phyloP scores from a whole-genome alignment of 192 early-diverging fungal genomes.

The Coemansia erecta region DNA sequence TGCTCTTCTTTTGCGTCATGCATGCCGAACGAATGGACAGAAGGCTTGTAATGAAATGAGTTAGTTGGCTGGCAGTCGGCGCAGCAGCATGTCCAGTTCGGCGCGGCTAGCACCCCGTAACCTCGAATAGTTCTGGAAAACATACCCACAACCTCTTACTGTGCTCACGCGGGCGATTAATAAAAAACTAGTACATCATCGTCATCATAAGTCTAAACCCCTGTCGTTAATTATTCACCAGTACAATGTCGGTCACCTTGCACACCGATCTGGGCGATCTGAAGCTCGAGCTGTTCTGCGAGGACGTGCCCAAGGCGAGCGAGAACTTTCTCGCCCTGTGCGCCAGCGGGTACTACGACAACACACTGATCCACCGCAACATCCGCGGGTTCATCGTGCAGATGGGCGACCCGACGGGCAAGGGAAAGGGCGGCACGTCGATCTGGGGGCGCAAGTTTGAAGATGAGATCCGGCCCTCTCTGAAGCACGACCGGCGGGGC shows the following conservation, averaged over 20 bases:
- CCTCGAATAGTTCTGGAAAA: no score
- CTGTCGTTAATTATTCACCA: no score
- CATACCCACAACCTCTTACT: no score
- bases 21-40: no score
- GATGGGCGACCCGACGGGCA: conserved; percentile 86
- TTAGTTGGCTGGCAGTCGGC: no score
- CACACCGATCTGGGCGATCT: conserved; percentile 93
- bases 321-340: conserved; percentile 98
- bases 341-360: conserved; percentile 90
- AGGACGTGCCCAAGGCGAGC: conserved; percentile 74
- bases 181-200: no score
- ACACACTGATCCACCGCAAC: conserved; percentile 79
- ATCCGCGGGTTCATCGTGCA: conserved; percentile 86
- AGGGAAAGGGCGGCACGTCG: conserved; percentile 81
- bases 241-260: conserved; percentile 76
- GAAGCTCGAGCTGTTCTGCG: conserved; percentile 92
- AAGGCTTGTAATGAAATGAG: no score
- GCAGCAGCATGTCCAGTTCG: no score
- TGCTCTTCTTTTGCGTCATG: no score
- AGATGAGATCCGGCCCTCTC: conserved; percentile 74
- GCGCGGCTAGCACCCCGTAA: no score
- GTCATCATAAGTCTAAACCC: no score
- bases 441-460: conserved; percentile 82
- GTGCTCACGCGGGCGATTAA: no score
- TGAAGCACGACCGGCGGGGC: conserved; percentile 85